Conservation (phyloP, 78 protist genomes). For the Dictyostelium firmibasis region DNA sequence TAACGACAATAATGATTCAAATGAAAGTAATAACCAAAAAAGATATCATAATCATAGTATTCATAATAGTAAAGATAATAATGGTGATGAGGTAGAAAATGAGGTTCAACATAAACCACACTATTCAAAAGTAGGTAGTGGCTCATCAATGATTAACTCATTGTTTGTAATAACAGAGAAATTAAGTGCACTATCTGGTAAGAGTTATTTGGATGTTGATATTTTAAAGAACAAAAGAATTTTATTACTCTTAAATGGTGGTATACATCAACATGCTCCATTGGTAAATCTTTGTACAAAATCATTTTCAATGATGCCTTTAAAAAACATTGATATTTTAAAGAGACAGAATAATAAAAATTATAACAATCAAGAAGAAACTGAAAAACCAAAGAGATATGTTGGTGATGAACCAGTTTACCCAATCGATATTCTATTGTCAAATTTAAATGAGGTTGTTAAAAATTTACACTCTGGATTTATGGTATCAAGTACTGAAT, state of each 20-base stretch:
- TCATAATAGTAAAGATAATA: neutral
- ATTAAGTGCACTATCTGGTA: constrained; percentile 6
- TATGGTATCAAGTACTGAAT: constrained; percentile 41
- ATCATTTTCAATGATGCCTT: constrained; percentile 29
- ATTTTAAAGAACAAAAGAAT: constrained; percentile 21
- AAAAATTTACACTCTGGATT: neutral
- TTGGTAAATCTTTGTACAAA: constrained; percentile 55
- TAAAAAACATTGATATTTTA: neutral
- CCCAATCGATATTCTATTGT: constrained; percentile 51
- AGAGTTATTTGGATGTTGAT: constrained; percentile 41
- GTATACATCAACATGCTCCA: constrained; percentile 53
- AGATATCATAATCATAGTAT: neutral
- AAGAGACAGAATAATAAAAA: neutral
- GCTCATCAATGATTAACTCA: constrained; percentile 25
- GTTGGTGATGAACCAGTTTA: constrained; percentile 25
- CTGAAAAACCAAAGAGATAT: neutral
- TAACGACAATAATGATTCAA: neutral
- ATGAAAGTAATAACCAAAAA: neutral
- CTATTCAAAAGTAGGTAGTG: constrained; percentile 52
- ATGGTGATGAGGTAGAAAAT: neutral
- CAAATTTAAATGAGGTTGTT: constrained; percentile 14
- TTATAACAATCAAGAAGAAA: neutral
- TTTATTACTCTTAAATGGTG: constrained; percentile 61
- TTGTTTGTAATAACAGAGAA: constrained; percentile 43
- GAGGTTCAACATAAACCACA: neutral